Evolutionary conservation across 2,329 filamentous ascomycete genomes (phyloP).

Genomic region (Coniochaeta prunicola): DNA sequence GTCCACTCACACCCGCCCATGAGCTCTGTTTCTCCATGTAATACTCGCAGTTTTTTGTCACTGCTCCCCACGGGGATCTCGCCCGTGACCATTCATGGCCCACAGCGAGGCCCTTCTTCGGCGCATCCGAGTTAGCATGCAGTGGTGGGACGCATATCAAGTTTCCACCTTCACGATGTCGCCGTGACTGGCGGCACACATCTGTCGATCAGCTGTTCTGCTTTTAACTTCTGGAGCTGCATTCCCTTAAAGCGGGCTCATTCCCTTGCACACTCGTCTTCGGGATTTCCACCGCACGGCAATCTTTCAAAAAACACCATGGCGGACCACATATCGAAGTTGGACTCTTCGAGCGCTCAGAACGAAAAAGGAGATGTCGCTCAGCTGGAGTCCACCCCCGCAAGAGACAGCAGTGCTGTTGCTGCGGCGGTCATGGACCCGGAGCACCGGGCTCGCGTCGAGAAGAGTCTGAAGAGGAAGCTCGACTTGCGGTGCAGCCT

Average conservation of each 20-base stretch:
- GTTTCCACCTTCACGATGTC: not conserved
- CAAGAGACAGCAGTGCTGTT: not conserved
- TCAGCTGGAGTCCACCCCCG: not conserved
- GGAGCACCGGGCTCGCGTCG: constrained; percentile 47
- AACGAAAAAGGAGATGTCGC: not conserved
- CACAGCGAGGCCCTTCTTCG: not conserved
- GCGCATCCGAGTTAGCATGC: not conserved
- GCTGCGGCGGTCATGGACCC: constrained; percentile 16
- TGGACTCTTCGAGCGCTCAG: not conserved
- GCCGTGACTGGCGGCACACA: not conserved
- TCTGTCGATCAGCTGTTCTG: not conserved
- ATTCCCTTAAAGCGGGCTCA: not conserved
- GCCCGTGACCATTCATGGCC: not conserved
- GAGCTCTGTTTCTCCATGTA: not conserved
- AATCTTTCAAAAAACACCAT: not conserved
- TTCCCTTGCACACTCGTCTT: not conserved
- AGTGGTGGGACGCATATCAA: not conserved
- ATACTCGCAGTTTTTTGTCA: too few relatives aligned
- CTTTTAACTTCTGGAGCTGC: not conserved
- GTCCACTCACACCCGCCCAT: not conserved
- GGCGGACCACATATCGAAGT: not conserved
- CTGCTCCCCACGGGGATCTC: not conserved
- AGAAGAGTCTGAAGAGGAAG: constrained; percentile 61
- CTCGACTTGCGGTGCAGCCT: constrained; percentile 62
- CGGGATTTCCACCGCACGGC: not conserved